Percentiles rank a stretch among this genome's conserved stretches.
Conservation (phyloP, 1,284 basidiomycete genomes). For the Neonothopanus nambi region DNA sequence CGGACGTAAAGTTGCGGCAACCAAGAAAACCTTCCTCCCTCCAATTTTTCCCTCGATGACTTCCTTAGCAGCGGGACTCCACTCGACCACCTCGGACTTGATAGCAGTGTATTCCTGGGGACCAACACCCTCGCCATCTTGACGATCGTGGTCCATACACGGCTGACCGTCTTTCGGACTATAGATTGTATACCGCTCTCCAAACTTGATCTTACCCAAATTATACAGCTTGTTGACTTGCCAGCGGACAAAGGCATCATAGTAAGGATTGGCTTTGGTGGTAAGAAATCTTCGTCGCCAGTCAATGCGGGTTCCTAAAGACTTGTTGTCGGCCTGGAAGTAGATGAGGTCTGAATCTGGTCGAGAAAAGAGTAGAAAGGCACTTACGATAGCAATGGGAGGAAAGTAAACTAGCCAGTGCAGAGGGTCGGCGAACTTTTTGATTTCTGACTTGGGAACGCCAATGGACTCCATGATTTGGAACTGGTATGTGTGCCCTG, state of each 20-base stretch:
- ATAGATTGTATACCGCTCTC: slow-evolving; percentile 98
- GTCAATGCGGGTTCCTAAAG: slow-evolving; percentile 93
- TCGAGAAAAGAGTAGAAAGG: not conserved
- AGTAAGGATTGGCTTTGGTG: slow-evolving; percentile 96
- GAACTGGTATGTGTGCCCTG: slow-evolving; percentile 96
- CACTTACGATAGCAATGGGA: slow-evolving; percentile 83
- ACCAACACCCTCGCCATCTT: slow-evolving; percentile 92
- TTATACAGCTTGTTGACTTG: slow-evolving; percentile 93
- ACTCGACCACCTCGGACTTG: slow-evolving; percentile 93
- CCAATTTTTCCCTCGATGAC: slow-evolving; percentile 68
- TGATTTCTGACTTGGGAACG: slow-evolving; percentile 88
- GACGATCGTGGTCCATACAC: slow-evolving; percentile 99
- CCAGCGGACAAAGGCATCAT: slow-evolving; percentile 97
- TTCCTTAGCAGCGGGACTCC: slow-evolving; percentile 65
- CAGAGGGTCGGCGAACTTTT: slow-evolving; percentile 92
- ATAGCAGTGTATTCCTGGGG: slow-evolving; percentile 96
- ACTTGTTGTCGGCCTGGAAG: slow-evolving; percentile 74
- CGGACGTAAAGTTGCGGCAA: slow-evolving; percentile 94
- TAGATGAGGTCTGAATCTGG: not conserved
- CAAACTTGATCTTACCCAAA: slow-evolving; percentile 93
- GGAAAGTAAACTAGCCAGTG: slow-evolving; percentile 97
- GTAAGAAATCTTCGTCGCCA: slow-evolving; percentile 97
- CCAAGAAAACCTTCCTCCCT: slow-evolving; percentile 85
- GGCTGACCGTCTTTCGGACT: slow-evolving; percentile 99
- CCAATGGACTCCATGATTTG: slow-evolving; percentile 97